Evolutionary conservation across 1,284 basidiomycete genomes (phyloP).

Genomic region (Ganoderma boninense): DNA sequence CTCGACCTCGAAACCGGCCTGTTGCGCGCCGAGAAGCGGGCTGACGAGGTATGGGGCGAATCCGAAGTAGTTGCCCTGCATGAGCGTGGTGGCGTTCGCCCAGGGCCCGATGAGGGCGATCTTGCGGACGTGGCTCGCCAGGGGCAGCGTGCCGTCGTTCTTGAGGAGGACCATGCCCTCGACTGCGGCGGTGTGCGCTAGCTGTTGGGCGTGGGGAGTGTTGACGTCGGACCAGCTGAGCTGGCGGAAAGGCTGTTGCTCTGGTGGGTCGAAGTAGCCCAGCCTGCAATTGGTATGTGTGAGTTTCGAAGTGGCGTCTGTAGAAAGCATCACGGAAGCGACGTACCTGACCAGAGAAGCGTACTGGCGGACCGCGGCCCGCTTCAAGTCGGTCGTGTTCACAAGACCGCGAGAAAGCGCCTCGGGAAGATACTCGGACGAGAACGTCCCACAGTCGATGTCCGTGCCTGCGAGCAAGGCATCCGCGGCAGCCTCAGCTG

Average conservation of each 20-base stretch:
- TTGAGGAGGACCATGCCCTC: constrained; percentile 64
- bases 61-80: constrained; percentile 67
- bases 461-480: constrained; percentile 63
- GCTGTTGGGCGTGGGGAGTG: constrained; percentile 52
- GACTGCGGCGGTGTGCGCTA: constrained; percentile 58
- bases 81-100: constrained; percentile 60
- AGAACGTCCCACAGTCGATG: constrained; percentile 61
- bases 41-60: constrained; percentile 61
- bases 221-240: constrained; percentile 58
- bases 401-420: constrained; percentile 58
- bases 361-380: constrained; percentile 55
- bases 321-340: neutral
- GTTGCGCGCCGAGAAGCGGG: constrained; percentile 54
- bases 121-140: constrained; percentile 50
- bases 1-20: constrained; percentile 55
- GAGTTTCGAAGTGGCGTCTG: neutral
- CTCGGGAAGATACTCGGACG: constrained; percentile 50
- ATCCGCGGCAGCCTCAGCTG: constrained; percentile 56
- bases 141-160: constrained; percentile 62
- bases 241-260: constrained; percentile 57
- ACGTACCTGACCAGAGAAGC: constrained; percentile 60
- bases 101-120: constrained; percentile 63
- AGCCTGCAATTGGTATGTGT: constrained; percentile 43
- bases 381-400: constrained; percentile 52
- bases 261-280: constrained; percentile 63